Evolutionary conservation across 2,329 filamentous ascomycete genomes (phyloP).

Genomic region (Hymenoscyphus fructigenus): DNA sequence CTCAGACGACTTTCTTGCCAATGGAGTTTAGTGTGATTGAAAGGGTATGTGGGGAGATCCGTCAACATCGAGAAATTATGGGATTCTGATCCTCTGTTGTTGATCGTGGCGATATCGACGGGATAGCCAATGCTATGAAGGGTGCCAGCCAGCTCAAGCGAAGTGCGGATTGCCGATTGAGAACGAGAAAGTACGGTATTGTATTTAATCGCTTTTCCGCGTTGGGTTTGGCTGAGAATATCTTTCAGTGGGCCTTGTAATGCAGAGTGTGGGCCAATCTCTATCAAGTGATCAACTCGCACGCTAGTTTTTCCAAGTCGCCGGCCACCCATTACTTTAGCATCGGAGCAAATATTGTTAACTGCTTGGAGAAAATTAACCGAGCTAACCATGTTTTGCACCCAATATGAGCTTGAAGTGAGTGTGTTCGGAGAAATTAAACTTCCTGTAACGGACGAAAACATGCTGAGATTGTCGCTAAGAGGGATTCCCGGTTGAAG

Average conservation of each 20-base stretch:
- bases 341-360: constrained; percentile 8
- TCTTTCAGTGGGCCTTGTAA: constrained; percentile 16
- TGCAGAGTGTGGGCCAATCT: constrained; percentile 22
- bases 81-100: constrained; percentile 28
- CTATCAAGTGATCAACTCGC: constrained; percentile 9
- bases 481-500: not conserved
- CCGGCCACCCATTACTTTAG: not conserved
- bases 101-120: constrained; percentile 39
- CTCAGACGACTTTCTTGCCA: constrained; percentile 11
- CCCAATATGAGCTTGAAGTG: constrained; percentile 43
- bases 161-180: constrained; percentile 5
- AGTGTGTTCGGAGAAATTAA: constrained; percentile 19
- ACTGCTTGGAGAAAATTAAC: constrained; percentile 46
- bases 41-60: constrained; percentile 15
- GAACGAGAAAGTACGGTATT: constrained; percentile 9
- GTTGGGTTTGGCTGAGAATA: not conserved
- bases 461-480: constrained; percentile 36
- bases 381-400: constrained; percentile 43
- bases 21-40: constrained; percentile 12
- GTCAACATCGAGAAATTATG: not conserved
- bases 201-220: constrained; percentile 1
- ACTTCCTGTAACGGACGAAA: constrained; percentile 43
- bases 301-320: not conserved
- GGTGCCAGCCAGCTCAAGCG: not conserved
- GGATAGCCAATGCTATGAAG: constrained; percentile 3